phyloP scores from a whole-genome alignment of 1,284 basidiomycete genomes.

The Malassezia vespertilionis region DNA sequence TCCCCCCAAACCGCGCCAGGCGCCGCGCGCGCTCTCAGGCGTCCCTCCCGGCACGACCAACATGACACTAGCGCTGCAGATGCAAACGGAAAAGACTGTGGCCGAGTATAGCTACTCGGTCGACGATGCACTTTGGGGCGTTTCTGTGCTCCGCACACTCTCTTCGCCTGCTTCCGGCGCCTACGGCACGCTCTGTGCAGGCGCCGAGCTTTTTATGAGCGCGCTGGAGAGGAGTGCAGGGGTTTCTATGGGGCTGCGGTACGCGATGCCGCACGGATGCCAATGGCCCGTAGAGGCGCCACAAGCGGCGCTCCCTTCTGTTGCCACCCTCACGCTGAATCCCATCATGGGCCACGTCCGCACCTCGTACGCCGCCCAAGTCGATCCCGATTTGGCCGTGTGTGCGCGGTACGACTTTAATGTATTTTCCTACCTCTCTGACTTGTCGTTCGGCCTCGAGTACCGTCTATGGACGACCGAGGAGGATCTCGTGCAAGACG shows the following conservation, averaged over 20 bases:
- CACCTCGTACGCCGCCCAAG: conserved; percentile 76
- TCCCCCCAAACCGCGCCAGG: neutral
- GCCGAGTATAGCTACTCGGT: conserved; percentile 90
- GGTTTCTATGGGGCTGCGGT: conserved; percentile 82
- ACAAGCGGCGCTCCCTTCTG: conserved; percentile 56
- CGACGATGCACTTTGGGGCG: conserved; percentile 82
- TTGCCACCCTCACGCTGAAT: conserved; percentile 85
- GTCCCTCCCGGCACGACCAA: conserved; percentile 37
- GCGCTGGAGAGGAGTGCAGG: conserved; percentile 85
- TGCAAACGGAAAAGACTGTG: conserved; percentile 82
- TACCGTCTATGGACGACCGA: conserved; percentile 28
- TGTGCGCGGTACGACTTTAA: conserved; percentile 92
- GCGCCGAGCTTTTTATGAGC: conserved; percentile 87
- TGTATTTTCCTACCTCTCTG: conserved; percentile 88
- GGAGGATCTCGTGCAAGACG: neutral
- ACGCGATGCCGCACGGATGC: conserved; percentile 67
- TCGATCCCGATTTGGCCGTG: conserved; percentile 73
- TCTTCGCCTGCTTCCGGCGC: neutral
- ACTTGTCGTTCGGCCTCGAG: conserved; percentile 65
- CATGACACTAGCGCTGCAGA: conserved; percentile 75
- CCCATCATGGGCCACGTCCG: conserved; percentile 92
- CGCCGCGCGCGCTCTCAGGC: neutral
- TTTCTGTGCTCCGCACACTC: conserved; percentile 57
- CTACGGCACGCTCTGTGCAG: conserved; percentile 57
- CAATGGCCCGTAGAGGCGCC: neutral